phyloP scores from a whole-genome alignment of 768 basidiomycete species.

The Lanmaoa pseudosensibilis region DNA sequence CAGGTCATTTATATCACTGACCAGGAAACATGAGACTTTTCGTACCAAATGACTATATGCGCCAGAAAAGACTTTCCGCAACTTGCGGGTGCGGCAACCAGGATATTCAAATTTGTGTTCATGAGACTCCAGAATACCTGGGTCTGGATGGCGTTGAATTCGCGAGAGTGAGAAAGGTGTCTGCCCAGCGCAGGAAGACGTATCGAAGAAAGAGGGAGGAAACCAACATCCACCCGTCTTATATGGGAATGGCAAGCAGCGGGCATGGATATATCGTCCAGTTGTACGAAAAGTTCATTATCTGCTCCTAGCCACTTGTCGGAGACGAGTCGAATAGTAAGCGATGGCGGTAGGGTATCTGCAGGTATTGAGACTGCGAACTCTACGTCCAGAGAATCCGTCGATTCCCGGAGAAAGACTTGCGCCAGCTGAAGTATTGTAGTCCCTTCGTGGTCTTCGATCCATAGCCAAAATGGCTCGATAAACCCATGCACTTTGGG shows the following conservation, averaged over 20 bases:
- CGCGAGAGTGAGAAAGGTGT: constrained; percentile 46
- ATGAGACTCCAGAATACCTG: constrained; percentile 84
- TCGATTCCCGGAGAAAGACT: constrained; percentile 68
- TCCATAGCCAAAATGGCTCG: constrained; percentile 96
- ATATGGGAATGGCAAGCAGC: constrained; percentile 53
- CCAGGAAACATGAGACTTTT: constrained; percentile 4
- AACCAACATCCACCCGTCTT: constrained; percentile 69
- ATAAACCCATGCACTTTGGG: constrained; percentile 65
- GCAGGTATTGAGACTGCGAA: constrained; percentile 78
- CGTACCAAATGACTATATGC: constrained; percentile 73
- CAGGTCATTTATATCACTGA: constrained; percentile 13
- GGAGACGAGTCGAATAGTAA: constrained; percentile 79
- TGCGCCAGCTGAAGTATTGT: constrained; percentile 80
- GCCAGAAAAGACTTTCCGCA: constrained; percentile 80
- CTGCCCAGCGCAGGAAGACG: constrained; percentile 43
- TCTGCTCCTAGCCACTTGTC: constrained; percentile 95
- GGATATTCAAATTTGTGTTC: constrained; percentile 62
- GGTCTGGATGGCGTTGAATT: constrained; percentile 85
- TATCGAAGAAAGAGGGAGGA: constrained; percentile 59
- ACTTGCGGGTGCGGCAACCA: constrained; percentile 78
- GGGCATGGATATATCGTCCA: constrained; percentile 81
- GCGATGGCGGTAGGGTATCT: constrained; percentile 55
- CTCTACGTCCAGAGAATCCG: constrained; percentile 58
- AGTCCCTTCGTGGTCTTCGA: constrained; percentile 82
- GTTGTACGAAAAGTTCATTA: constrained; percentile 59